Conservation (phyloP, 2,329 filamentous ascomycete genomes). For the Mollisiaceae sp. region DNA sequence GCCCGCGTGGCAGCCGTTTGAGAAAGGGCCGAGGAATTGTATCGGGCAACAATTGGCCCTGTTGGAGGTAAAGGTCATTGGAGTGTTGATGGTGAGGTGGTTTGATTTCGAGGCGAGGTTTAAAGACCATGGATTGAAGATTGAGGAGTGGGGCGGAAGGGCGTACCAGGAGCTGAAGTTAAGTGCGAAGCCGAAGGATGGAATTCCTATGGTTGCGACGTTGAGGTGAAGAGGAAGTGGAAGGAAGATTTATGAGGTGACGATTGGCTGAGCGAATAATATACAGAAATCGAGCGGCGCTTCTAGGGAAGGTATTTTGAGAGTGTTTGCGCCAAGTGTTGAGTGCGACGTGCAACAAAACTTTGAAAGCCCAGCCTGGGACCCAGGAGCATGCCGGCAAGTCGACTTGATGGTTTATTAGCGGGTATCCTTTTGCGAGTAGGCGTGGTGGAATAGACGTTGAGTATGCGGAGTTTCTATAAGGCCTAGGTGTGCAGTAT, state of each 20-base stretch:
- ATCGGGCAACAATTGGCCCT: constrained; percentile 61
- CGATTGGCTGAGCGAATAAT: not conserved
- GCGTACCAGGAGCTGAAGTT: constrained; percentile 30
- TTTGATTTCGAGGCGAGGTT: constrained; percentile 53
- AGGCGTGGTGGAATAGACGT: too few species aligned
- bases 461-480: too few species aligned
- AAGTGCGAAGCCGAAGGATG: constrained; percentile 33
- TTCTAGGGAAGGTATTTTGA: not conserved
- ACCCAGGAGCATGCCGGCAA: too few species aligned
- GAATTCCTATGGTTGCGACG: constrained; percentile 26
- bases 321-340: not conserved
- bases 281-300: not conserved
- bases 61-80: constrained; percentile 52
- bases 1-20: constrained; percentile 61
- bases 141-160: constrained; percentile 26
- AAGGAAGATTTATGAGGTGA: not conserved
- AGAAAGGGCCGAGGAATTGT: constrained; percentile 59
- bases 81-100: constrained; percentile 52
- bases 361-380: too few species aligned
- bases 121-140: constrained; percentile 32
- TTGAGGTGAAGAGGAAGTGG: not conserved
- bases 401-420: too few species aligned
- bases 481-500: too few species aligned
- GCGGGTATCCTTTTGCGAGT: too few species aligned
- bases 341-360: too few species aligned